These are phyloP conservation scores for Babesia bigemina DNA, from an alignment of 169 alveolate genomes.

Conservation along the genomic window DNA sequence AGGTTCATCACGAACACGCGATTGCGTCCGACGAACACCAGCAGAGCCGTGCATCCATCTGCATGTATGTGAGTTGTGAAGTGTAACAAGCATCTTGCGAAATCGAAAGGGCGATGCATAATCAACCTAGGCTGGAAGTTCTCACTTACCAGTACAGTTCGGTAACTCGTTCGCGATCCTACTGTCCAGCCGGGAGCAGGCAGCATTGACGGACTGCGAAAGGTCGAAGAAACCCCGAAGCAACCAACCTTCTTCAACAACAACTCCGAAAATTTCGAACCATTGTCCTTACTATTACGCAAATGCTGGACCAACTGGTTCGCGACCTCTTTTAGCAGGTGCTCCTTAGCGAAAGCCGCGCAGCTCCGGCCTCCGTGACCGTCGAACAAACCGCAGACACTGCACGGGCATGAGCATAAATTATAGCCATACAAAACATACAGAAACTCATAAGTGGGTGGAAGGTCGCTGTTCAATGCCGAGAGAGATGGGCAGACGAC, in stretches of 20 bases:
- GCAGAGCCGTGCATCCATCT: constrained; percentile 86
- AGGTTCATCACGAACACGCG: constrained; percentile 75
- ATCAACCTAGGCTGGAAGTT: neutral
- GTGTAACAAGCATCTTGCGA: no score
- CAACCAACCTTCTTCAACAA: constrained; percentile 24
- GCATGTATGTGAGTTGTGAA: neutral
- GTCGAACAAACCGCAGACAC: constrained; percentile 74
- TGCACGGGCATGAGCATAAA: neutral
- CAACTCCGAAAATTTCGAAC: constrained; percentile 29
- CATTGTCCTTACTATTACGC: neutral
- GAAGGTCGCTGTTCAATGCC: constrained; percentile 52
- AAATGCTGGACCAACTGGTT: constrained; percentile 55
- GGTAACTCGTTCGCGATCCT: constrained; percentile 60
- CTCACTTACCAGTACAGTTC: constrained; percentile 44
- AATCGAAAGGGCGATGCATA: neutral
- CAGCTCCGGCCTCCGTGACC: constrained; percentile 79
- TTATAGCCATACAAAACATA: constrained; percentile 7
- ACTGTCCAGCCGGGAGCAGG: constrained; percentile 58
- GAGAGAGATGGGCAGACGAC: constrained; percentile 66
- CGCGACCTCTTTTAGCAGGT: constrained; percentile 64
- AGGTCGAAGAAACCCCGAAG: neutral
- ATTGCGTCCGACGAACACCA: constrained; percentile 66
- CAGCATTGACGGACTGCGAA: constrained; percentile 46
- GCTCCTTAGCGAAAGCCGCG: constrained; percentile 67
- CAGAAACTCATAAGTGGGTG: constrained; percentile 67